Percentiles rank a stretch among this genome's conserved stretches.
phyloP scores from a whole-genome alignment of 192 early-diverging fungal species.

The Borealophlyctis nickersoniae region DNA sequence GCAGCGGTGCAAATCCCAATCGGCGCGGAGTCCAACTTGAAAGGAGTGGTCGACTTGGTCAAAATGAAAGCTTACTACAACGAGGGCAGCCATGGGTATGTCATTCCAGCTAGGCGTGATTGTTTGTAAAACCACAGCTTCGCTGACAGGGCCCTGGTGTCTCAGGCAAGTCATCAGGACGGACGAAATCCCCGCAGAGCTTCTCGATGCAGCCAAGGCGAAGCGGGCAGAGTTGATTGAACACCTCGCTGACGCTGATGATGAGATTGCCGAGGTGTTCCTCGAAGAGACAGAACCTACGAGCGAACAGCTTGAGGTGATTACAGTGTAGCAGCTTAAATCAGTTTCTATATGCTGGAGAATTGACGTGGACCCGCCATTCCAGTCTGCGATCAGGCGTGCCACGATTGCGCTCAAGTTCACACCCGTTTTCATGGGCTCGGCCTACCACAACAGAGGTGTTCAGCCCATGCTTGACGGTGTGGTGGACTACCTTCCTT shows the following conservation, averaged over 20 bases:
- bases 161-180: slow-evolving; percentile 63
- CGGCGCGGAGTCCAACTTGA: slow-evolving; percentile 80
- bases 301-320: slow-evolving; percentile 63
- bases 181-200: slow-evolving; percentile 38
- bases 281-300: slow-evolving; percentile 66
- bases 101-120: slow-evolving; percentile 31
- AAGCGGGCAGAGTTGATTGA: slow-evolving; percentile 78
- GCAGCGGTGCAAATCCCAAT: slow-evolving; percentile 59
- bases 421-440: slow-evolving; percentile 87
- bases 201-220: slow-evolving; percentile 41
- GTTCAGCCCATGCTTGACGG: slow-evolving; percentile 95
- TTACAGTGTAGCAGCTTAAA: slow-evolving; percentile 41
- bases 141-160: slow-evolving; percentile 45
- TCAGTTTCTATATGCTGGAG: not conserved
- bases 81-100: slow-evolving; percentile 80
- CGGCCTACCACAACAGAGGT: slow-evolving; percentile 84
- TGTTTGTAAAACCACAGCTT: slow-evolving; percentile 62
- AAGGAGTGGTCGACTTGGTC: slow-evolving; percentile 90
- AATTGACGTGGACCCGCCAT: not conserved
- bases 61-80: slow-evolving; percentile 84
- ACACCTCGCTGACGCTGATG: slow-evolving; percentile 80
- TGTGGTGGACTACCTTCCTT: slow-evolving; percentile 81
- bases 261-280: slow-evolving; percentile 82
- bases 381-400: slow-evolving; percentile 70
- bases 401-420: slow-evolving; percentile 66